Evolutionary conservation across 371 early-diverging fungal genomes (phyloP), one percentile per base, ranked within the genome.

Genomic region (Capniomyces stellatus): DNA sequence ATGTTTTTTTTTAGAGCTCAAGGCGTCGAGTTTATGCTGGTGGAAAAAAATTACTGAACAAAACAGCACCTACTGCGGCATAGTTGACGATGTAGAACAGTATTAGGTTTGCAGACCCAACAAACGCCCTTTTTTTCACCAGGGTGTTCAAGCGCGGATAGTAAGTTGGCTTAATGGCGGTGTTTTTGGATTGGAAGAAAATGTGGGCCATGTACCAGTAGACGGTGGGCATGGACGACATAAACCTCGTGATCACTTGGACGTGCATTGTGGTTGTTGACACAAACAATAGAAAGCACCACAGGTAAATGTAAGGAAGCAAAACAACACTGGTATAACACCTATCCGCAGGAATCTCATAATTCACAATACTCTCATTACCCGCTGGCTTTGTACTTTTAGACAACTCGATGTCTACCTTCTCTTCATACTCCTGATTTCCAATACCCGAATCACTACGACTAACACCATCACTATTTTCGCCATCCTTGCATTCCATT

Each of bases 221-320:
- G 27, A 90, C 62, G 0, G 73, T 69, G 0, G 94, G 92, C 47
- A 85, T 41, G 10, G 79, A 80, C 0, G 92, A 84, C 55, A 91
- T 84, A 47, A 91, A 85, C 3, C 92, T 75, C 28, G 82, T 81
- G 51, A 89, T 84, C 3, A 93, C 79, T 70, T 93, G 94, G 19
- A 93, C 77, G 53, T 93, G 92, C 83, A 89, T 89, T 29, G 73
- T 76, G 0, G 81, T 75, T 18, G 71, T 49, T n/a, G 70, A 75
- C 40, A 77, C 75, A 0, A 78, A 15, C 0, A 85, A 60, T 44
- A 90, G 54, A 27, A 75, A 62, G 0, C 63, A 47, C 84, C 85
- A 87, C 21, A 92, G 69, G 47, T 81, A 79, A 49, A 85, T 72
- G 54, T 77, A 78, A 12, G 82, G 79, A 19, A 78, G 61, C 28